These are phyloP conservation scores for Yarrowia sp. DNA, from an alignment of 805 yeast species.

Conservation along the genomic window DNA sequence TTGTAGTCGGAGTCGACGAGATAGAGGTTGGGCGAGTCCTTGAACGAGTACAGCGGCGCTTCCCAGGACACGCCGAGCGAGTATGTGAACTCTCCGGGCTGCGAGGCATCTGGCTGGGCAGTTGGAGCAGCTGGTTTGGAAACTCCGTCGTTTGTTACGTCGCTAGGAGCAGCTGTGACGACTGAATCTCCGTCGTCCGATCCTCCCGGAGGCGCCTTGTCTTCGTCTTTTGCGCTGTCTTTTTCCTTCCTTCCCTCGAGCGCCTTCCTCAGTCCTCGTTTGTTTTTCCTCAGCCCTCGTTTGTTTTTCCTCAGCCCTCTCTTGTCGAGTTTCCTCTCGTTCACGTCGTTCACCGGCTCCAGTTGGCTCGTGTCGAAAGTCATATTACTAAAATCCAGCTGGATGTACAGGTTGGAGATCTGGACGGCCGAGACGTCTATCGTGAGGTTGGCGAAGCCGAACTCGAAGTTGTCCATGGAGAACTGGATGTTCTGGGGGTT, in stretches of 20 bases:
- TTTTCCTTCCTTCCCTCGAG: not conserved
- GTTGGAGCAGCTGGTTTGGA: not conserved
- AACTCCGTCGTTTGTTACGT: not conserved
- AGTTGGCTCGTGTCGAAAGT: not conserved
- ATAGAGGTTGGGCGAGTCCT: constrained; percentile 33
- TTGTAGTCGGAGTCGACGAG: constrained; percentile 69
- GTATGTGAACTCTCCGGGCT: constrained; percentile 39
- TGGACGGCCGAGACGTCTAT: constrained; percentile 37
- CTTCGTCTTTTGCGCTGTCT: not conserved
- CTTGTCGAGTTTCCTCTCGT: not conserved
- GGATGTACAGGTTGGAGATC: constrained; percentile 4
- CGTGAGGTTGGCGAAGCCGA: constrained; percentile 37
- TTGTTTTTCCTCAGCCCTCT: not conserved
- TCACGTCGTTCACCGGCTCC: not conserved
- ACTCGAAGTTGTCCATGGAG: constrained; percentile 29
- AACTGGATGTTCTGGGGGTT: constrained; percentile 30
- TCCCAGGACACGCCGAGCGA: constrained; percentile 53
- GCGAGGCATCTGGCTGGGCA: not conserved
- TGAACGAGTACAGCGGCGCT: constrained; percentile 26
- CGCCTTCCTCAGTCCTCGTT: not conserved
- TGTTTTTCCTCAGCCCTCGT: no score
- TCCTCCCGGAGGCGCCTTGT: not conserved
- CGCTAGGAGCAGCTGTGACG: not conserved
- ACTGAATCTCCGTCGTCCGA: not conserved
- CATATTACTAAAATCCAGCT: not conserved